These are phyloP conservation scores for Moricandia moricandioides DNA, from an alignment of 345 rosid genomes.

Conservation along the genomic window DNA sequence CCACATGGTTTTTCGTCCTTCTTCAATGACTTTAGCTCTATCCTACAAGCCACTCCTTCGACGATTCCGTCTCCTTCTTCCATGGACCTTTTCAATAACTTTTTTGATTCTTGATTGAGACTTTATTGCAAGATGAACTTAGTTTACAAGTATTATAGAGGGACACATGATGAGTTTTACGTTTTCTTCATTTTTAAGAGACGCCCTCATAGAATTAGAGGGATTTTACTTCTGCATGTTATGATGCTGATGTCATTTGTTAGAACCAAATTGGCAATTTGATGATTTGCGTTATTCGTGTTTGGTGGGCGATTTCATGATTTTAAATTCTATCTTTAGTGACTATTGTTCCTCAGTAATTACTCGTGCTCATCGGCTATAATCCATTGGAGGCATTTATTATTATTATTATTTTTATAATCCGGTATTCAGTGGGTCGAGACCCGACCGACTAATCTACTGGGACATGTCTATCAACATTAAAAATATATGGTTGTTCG, in stretches of 20 bases:
- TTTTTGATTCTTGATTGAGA: conserved; percentile 51
- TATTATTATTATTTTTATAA: neutral
- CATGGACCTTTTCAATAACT: conserved; percentile 62
- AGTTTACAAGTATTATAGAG: neutral
- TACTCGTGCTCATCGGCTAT: conserved; percentile 27
- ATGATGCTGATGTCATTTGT: conserved; percentile 20
- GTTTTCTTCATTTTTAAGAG: conserved; percentile 9
- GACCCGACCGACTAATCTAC: too few relatives aligned
- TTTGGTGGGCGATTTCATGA: conserved; percentile 32
- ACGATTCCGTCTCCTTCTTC: conserved; percentile 43
- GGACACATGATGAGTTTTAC: neutral
- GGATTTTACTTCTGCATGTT: neutral
- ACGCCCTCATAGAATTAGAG: conserved; percentile 5
- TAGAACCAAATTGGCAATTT: conserved; percentile 22
- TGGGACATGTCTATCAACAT: too few relatives aligned
- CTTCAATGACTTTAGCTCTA: conserved; percentile 50
- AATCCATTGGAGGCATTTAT: conserved; percentile 4
- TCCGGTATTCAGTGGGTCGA: too few relatives aligned
- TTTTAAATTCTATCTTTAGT: conserved; percentile 17
- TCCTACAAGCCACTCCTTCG: conserved; percentile 61
- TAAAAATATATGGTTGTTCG: too few relatives aligned
- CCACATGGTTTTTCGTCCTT: conserved; percentile 29
- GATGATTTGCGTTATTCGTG: conserved; percentile 23
- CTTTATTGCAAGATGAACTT: conserved; percentile 6
- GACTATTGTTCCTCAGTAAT: conserved; percentile 25